Conservation (phyloP, 2,329 filamentous ascomycete species). For the Curvularia sp. region DNA sequence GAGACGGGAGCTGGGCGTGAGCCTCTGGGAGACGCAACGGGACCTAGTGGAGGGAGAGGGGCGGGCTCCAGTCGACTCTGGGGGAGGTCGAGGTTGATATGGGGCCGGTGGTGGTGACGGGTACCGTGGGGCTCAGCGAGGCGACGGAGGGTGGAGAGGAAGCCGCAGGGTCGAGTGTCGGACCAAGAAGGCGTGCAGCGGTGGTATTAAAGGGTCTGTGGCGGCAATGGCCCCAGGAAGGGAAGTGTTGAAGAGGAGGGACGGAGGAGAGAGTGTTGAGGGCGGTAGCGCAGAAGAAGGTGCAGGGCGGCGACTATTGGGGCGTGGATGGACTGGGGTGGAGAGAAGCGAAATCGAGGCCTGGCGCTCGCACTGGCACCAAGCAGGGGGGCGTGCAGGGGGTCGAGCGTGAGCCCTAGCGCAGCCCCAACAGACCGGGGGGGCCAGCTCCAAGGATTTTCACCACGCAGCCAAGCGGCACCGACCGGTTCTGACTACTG, state of each 20-base stretch:
- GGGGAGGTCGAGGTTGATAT: constrained; percentile 7
- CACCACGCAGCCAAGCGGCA: constrained; percentile 39
- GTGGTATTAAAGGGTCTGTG: constrained; percentile 40
- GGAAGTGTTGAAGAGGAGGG: constrained; percentile 36
- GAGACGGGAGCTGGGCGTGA: constrained; percentile 15
- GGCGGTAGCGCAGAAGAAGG: constrained; percentile 40
- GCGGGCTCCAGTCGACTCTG: constrained; percentile 35
- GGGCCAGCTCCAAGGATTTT: constrained; percentile 37
- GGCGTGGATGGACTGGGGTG: constrained; percentile 37
- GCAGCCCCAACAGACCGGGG: constrained; percentile 44
- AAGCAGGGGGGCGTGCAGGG: constrained; percentile 20
- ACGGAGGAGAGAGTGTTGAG: constrained; percentile 43
- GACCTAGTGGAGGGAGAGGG: constrained; percentile 29
- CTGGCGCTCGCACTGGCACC: constrained; percentile 11
- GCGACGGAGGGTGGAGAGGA: constrained; percentile 25
- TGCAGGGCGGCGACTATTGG: constrained; percentile 45
- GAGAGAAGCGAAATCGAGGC: constrained; percentile 34
- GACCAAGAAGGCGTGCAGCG: constrained; percentile 24
- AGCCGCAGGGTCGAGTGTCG: constrained; percentile 21
- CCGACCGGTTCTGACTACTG: constrained; percentile 33
- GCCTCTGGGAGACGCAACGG: constrained; percentile 27
- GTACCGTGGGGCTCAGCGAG: constrained; percentile 26
- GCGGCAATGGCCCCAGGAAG: constrained; percentile 45
- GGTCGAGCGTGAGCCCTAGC: constrained; percentile 34
- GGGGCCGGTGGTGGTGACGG: constrained; percentile 19